phyloP scores from a whole-genome alignment of 768 basidiomycete species.

The Sarcomyxa edulis region DNA sequence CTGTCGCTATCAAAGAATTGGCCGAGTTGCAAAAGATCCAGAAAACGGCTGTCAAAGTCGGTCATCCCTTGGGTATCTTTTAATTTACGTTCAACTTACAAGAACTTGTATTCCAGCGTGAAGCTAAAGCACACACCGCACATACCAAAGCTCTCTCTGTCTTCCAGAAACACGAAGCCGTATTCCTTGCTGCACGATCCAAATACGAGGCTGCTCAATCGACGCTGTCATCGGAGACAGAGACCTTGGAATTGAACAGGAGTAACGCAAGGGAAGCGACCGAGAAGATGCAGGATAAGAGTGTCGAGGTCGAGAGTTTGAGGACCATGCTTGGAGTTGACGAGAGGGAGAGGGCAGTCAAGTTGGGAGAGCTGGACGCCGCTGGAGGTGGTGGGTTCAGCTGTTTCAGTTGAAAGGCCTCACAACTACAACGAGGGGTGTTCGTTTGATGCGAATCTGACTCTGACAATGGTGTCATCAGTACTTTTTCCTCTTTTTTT shows the following conservation, averaged over 20 bases:
- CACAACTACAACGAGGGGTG: too few species aligned
- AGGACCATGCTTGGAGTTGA: conserved; percentile 63
- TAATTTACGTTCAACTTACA: background rate
- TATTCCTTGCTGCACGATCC: conserved; percentile 55
- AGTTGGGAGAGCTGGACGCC: conserved; percentile 36
- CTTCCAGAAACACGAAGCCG: conserved; percentile 61
- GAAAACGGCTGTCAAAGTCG: conserved; percentile 55
- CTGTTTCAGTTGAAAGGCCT: too few species aligned
- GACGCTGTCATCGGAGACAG: conserved; percentile 39
- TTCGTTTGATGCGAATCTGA: too few species aligned
- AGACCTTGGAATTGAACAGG: conserved; percentile 44
- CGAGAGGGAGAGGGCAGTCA: conserved; percentile 60
- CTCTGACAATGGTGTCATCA: too few species aligned
- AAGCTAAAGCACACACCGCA: conserved; percentile 47
- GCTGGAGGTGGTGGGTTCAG: too few species aligned
- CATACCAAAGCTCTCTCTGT: conserved; percentile 48
- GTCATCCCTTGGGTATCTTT: conserved; percentile 5
- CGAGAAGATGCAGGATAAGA: conserved; percentile 61
- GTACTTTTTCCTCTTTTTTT: too few species aligned
- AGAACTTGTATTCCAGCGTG: conserved; percentile 31
- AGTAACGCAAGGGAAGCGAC: conserved; percentile 55
- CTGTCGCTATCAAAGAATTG: conserved; percentile 58
- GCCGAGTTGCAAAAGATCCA: conserved; percentile 67
- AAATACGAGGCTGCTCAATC: conserved; percentile 50
- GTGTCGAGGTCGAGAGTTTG: conserved; percentile 66